phyloP scores from a whole-genome alignment of 2,329 filamentous ascomycete species.

The Sporothrix phasma region DNA sequence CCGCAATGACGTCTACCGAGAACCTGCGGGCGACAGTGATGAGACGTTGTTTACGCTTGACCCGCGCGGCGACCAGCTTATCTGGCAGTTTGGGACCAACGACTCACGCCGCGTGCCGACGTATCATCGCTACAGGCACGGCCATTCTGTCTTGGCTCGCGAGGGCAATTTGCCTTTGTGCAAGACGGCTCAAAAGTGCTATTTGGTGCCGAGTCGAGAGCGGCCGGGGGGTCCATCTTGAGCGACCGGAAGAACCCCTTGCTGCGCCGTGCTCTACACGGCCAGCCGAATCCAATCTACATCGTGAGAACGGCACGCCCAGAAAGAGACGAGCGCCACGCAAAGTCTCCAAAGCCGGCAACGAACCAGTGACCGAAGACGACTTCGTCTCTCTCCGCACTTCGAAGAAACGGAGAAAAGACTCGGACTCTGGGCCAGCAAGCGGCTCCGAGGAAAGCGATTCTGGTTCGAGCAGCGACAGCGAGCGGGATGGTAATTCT shows the following conservation, averaged over 20 bases:
- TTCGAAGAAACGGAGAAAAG: slow-evolving; percentile 35
- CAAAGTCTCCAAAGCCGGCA: neutral
- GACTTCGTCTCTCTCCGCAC: slow-evolving; percentile 41
- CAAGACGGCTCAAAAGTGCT: slow-evolving; percentile 48
- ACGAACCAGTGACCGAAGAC: slow-evolving; percentile 20
- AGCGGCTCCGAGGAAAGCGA: slow-evolving; percentile 35
- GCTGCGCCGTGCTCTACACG: slow-evolving; percentile 29
- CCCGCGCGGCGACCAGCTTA: slow-evolving; percentile 64
- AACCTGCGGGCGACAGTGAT: slow-evolving; percentile 2
- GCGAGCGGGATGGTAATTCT: neutral
- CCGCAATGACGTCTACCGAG: neutral
- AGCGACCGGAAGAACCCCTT: slow-evolving; percentile 35
- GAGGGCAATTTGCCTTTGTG: slow-evolving; percentile 53
- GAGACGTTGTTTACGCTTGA: slow-evolving; percentile 51
- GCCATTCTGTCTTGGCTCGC: slow-evolving; percentile 63
- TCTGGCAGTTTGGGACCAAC: slow-evolving; percentile 62
- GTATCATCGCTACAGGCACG: slow-evolving; percentile 60
- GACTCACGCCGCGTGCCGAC: slow-evolving; percentile 61
- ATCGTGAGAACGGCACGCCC: slow-evolving; percentile 25
- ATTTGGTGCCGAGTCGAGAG: slow-evolving; percentile 40
- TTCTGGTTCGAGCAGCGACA: neutral
- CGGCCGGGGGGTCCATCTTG: slow-evolving; percentile 32
- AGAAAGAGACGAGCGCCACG: neutral
- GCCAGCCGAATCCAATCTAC: slow-evolving; percentile 25
- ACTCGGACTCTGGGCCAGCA: slow-evolving; percentile 39